A percentile compares a stretch with the other conserved stretches of the same genome.
These are phyloP conservation scores for Dentipellis sp. DNA, from an alignment of 768 basidiomycete species.

Conservation along the genomic window DNA sequence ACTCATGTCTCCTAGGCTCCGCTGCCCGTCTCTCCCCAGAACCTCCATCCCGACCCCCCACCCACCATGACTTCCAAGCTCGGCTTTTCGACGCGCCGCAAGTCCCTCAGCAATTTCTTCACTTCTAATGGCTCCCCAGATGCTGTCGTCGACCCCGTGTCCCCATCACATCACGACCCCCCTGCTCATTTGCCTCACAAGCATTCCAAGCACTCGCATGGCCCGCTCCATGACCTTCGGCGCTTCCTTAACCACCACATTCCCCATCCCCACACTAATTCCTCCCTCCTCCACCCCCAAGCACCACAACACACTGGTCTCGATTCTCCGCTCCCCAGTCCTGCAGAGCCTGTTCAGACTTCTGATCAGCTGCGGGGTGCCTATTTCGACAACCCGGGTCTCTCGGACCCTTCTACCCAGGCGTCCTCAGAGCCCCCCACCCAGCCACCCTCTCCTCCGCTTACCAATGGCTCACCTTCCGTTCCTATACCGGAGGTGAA, in stretches of 20 bases:
- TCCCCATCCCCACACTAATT: slow-evolving; percentile 37
- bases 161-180: not conserved
- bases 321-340: slow-evolving; percentile 21
- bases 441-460: slow-evolving; percentile 14
- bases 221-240: slow-evolving; percentile 86
- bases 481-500: not conserved
- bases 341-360: slow-evolving; percentile 23
- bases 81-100: slow-evolving; percentile 12
- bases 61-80: slow-evolving; percentile 19
- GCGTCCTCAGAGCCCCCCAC: slow-evolving; percentile 11
- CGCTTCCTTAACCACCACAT: slow-evolving; percentile 93
- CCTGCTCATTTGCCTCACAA: slow-evolving; percentile 5
- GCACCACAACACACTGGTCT: slow-evolving; percentile 17
- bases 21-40: slow-evolving; percentile 5
- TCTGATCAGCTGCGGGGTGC: slow-evolving; percentile 26
- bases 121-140: slow-evolving; percentile 11
- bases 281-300: slow-evolving; percentile 13
- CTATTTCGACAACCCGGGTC: slow-evolving; percentile 26
- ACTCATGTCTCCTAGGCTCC: slow-evolving; percentile 9
- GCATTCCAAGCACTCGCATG: slow-evolving; percentile 35
- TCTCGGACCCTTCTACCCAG: slow-evolving; percentile 20
- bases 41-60: slow-evolving; percentile 12
- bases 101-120: slow-evolving; percentile 17
- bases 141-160: slow-evolving; percentile 6
- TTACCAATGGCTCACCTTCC: slow-evolving; percentile 2